These are phyloP conservation scores for Coelastrella sp. DNA, from an alignment of 139 green algal species.

Conservation along the genomic window DNA sequence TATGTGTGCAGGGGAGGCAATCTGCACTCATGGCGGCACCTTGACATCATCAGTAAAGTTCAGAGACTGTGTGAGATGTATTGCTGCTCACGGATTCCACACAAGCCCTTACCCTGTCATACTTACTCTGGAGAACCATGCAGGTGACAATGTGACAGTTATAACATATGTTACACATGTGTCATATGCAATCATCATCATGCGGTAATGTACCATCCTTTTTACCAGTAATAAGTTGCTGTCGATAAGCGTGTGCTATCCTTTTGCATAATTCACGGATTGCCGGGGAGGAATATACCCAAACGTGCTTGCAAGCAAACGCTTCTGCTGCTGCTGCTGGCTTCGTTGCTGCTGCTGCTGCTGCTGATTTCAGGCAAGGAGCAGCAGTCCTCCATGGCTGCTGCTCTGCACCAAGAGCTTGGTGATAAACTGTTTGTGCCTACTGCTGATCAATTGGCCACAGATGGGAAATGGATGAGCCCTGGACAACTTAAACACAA, in stretches of 20 bases:
- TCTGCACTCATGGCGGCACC: slow-evolving; percentile 36
- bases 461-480: not conserved
- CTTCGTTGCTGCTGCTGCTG: not conserved
- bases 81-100: slow-evolving; percentile 19
- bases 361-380: slow-evolving; percentile 3
- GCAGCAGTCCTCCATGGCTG: slow-evolving; percentile 27
- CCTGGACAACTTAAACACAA: slow-evolving; percentile 33
- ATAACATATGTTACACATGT: too few relatives aligned
- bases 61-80: slow-evolving; percentile 7
- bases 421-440: slow-evolving; percentile 6
- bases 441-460: not conserved
- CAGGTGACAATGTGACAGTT: not conserved
- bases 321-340: not conserved
- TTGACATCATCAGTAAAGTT: slow-evolving; percentile 28
- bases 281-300: too few relatives aligned
- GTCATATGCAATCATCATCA: too few relatives aligned
- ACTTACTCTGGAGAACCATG: slow-evolving; percentile 40
- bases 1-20: not conserved
- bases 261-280: too few relatives aligned
- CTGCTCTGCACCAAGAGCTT: not conserved
- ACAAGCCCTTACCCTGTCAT: slow-evolving; percentile 45
- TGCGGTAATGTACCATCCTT: too few relatives aligned
- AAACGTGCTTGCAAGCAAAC: too few relatives aligned
- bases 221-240: too few relatives aligned
- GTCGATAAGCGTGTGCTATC: too few relatives aligned